Evolutionary conservation across 1,284 basidiomycete genomes (phyloP).

Genomic region (Baeospora myosura): DNA sequence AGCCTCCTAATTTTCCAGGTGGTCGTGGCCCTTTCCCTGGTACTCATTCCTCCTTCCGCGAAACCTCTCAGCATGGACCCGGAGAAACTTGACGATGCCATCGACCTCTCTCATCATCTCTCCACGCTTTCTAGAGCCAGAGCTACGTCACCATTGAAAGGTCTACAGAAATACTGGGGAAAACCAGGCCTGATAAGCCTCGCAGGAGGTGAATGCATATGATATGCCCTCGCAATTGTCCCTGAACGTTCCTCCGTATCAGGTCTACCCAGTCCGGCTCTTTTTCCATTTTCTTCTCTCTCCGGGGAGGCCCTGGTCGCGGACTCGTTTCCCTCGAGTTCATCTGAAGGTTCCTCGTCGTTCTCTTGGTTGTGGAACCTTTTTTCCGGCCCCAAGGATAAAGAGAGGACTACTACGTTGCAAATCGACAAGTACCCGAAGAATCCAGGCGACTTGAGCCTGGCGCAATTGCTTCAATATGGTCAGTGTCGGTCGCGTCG

Average conservation of each 20-base stretch:
- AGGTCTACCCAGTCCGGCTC: conserved; percentile 55
- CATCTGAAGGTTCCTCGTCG: conserved; percentile 24
- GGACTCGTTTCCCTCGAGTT: conserved; percentile 26
- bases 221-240: neutral
- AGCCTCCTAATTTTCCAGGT: neutral
- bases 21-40: neutral
- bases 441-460: conserved; percentile 46
- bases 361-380: conserved; percentile 64
- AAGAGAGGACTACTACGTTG: conserved; percentile 42
- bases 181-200: conserved; percentile 46
- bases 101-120: conserved; percentile 37
- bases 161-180: conserved; percentile 46
- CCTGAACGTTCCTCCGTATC: neutral
- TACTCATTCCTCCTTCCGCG: neutral
- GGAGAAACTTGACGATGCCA: conserved; percentile 35
- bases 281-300: conserved; percentile 58
- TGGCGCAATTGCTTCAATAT: conserved; percentile 70
- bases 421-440: conserved; percentile 56
- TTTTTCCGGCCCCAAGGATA: conserved; percentile 35
- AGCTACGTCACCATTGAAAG: conserved; percentile 55
- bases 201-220: conserved; percentile 43
- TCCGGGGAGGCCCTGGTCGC: conserved; percentile 35
- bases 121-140: conserved; percentile 44
- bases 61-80: conserved; percentile 3
- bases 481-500: conserved; percentile 8